Evolutionary conservation across 1,284 basidiomycete species (phyloP).

Genomic region (Trichosporon sp.): DNA sequence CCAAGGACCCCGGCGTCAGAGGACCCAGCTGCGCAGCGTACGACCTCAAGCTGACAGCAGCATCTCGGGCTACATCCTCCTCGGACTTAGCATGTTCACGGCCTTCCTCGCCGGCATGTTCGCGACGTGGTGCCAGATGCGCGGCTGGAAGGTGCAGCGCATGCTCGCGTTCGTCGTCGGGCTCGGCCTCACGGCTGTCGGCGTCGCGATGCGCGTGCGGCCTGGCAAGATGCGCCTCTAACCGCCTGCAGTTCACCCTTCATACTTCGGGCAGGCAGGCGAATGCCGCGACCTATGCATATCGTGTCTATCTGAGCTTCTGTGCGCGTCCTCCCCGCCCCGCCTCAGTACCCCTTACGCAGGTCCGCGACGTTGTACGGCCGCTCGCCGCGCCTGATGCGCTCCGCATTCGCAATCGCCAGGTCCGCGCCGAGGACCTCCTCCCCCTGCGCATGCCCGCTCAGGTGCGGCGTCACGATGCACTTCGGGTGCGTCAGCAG

Average conservation of each 20-base stretch:
- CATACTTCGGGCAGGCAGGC: too few relatives aligned
- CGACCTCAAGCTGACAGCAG: conserved; percentile 18
- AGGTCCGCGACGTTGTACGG: conserved; percentile 35
- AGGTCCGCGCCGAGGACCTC: conserved; percentile 39
- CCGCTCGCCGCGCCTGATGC: conserved; percentile 25
- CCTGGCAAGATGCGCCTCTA: conserved; percentile 37
- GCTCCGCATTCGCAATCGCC: conserved; percentile 41
- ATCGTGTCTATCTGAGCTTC: not conserved
- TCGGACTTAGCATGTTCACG: conserved; percentile 35
- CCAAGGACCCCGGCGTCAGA: too few relatives aligned
- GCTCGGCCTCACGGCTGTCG: conserved; percentile 34
- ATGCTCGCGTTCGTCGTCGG: conserved; percentile 40
- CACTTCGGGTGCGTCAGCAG: conserved; percentile 37
- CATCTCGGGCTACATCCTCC: conserved; percentile 42
- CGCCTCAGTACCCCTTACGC: conserved; percentile 32
- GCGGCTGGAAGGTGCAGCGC: conserved; percentile 18
- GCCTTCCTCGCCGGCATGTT: conserved; percentile 42
- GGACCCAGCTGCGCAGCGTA: not conserved
- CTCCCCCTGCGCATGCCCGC: conserved; percentile 39
- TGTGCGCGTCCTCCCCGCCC: not conserved
- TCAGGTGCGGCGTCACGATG: conserved; percentile 40
- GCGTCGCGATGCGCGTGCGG: conserved; percentile 32
- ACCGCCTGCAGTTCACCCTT: too few relatives aligned
- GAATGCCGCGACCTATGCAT: not conserved
- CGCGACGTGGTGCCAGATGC: conserved; percentile 31